phyloP scores from a whole-genome alignment of 129 eudicot species.

The Flaveria brownii region DNA sequence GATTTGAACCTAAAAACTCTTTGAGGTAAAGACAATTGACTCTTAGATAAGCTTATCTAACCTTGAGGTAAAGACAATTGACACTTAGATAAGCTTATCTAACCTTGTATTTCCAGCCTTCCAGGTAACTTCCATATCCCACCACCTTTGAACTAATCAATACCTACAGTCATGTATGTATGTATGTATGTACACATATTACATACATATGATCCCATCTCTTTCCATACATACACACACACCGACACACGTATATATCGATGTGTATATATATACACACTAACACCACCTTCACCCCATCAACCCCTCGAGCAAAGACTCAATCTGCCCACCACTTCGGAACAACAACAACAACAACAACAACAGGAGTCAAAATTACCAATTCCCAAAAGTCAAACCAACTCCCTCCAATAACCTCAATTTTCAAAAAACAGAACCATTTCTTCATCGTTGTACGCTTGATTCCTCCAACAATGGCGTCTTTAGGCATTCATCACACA shows the following conservation, averaged over 20 bases:
- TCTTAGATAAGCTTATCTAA: background rate
- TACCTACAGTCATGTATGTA: too few relatives aligned
- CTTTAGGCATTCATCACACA: conserved; percentile 20
- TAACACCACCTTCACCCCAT: background rate
- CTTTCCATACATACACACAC: too few relatives aligned
- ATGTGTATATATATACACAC: too few relatives aligned
- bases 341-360: background rate
- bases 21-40: too few relatives aligned
- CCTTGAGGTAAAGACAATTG: too few relatives aligned
- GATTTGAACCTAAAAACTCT: too few relatives aligned
- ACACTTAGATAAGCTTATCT: background rate
- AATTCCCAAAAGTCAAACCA: background rate
- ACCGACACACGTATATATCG: too few relatives aligned
- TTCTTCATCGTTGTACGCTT: too few relatives aligned
- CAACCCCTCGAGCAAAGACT: background rate
- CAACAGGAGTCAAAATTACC: conserved; percentile 18
- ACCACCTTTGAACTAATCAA: background rate
- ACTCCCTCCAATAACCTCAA: conserved; percentile 12
- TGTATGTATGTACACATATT: too few relatives aligned
- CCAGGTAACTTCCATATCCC: conserved; percentile 9
- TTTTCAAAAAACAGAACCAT: too few relatives aligned
- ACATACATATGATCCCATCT: too few relatives aligned
- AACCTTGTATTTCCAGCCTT: background rate
- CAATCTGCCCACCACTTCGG: conserved; percentile 23
- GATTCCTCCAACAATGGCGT: conserved; percentile 18